phyloP scores from a whole-genome alignment of 106 monocot species.

The Vanilla planifolia region DNA sequence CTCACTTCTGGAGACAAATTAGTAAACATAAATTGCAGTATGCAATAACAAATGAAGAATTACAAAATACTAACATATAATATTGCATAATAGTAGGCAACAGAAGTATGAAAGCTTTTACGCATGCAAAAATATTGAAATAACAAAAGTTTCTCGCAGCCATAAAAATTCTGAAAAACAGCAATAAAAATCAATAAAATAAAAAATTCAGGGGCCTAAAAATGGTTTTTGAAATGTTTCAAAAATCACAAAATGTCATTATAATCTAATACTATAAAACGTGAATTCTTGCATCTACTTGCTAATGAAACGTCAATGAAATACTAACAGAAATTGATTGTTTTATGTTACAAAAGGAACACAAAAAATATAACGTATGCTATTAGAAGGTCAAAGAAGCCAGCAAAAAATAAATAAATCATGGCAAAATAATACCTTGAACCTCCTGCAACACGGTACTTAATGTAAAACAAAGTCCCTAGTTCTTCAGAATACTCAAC shows the following conservation, averaged over 20 bases:
- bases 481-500: slow-evolving; percentile 98
- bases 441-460: slow-evolving; percentile 95
- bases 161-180: too few relatives aligned
- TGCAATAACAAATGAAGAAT: background rate
- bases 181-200: background rate
- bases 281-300: background rate
- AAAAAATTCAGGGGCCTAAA: too few relatives aligned
- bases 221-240: too few relatives aligned
- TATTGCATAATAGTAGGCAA: background rate
- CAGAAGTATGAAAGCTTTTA: background rate
- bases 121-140: background rate
- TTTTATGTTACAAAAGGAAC: too few relatives aligned
- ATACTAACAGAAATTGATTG: too few relatives aligned
- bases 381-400: background rate
- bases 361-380: background rate
- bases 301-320: too few relatives aligned
- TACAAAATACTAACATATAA: background rate
- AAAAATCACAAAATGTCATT: too few relatives aligned
- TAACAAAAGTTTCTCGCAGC: background rate
- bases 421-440: slow-evolving; percentile 38
- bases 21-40: background rate
- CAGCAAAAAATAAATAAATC: background rate
- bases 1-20: slow-evolving; percentile 43
- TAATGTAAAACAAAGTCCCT: slow-evolving; percentile 72
- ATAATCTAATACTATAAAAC: background rate